phyloP scores from a whole-genome alignment of 1,139 yeast genomes.

The Scheffersomyces lignicola region DNA sequence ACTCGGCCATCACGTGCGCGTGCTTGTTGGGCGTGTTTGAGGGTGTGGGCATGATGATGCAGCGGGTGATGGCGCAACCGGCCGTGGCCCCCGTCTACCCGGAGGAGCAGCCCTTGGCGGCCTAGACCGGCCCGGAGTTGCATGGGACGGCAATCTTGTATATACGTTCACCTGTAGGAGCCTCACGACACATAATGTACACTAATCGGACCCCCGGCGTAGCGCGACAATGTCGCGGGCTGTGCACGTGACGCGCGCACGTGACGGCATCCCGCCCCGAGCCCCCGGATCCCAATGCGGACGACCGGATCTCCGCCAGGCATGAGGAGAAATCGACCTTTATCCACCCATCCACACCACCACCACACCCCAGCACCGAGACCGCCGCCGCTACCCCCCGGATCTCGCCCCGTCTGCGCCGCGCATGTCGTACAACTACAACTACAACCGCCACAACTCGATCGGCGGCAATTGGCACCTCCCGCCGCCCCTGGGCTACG shows the following conservation, averaged over 20 bases:
- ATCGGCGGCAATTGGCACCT: constrained; percentile 46
- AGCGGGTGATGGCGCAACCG: constrained; percentile 86
- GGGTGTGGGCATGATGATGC: constrained; percentile 97
- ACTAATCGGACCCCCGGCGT: too few species aligned
- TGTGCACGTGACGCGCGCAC: too few species aligned
- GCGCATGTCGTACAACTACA: constrained; percentile 22
- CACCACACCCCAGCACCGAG: neutral
- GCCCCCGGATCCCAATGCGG: too few species aligned
- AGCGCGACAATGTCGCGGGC: too few species aligned
- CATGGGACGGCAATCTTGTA: neutral
- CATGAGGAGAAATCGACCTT: too few species aligned
- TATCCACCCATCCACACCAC: neutral
- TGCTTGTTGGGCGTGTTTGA: constrained; percentile 94
- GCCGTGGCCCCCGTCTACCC: constrained; percentile 79
- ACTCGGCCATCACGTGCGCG: constrained; percentile 97
- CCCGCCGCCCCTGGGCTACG: constrained; percentile 27
- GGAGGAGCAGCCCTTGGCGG: constrained; percentile 55
- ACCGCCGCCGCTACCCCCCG: neutral
- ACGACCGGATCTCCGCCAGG: too few species aligned
- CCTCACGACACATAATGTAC: too few species aligned
- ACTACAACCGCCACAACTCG: constrained; percentile 39
- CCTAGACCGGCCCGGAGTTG: too few species aligned
- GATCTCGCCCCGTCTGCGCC: neutral
- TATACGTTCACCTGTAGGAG: neutral
- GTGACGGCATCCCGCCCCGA: too few species aligned